Evolutionary conservation across 139 green algal species (phyloP), one percentile per base, ranked within the genome.

Genomic region (Tetraselmis striata): DNA sequence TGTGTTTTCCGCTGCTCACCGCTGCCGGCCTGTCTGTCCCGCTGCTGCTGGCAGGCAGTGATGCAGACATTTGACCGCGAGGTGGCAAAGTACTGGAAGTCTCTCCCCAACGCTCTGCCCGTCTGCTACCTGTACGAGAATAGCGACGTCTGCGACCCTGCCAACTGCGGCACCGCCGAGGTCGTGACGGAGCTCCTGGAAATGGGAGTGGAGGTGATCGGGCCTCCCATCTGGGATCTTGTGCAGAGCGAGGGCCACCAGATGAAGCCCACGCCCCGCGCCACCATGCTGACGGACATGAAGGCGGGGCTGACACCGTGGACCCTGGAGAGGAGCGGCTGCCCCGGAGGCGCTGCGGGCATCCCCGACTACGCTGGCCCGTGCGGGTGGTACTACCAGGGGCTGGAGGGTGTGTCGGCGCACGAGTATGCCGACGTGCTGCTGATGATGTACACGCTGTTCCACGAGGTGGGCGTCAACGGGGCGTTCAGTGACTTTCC

Each of bases 381-480:
- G 22, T 77, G 74, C 25, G 74, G 74, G 23, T 77, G 22, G 23
- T 77, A 77, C 74, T 77, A 77, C 74, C 74, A 28, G 22, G 74
- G 74, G 23, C 74, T 77, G 22, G 74, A 77, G 25, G 74, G 74
- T 18, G 74, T 31, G 23, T 31, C 26, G 2, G 74, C 74, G 22
- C 23, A 28, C 74, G 26, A 77, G 74, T 77, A 77, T 18, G 11
- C 74, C 26, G 74, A 77, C 25, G 2, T 28, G 26, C 74, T 77
- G 74, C 74, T 77, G 74, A n/a, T 77, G 23, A 77, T 77, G 74
- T 77, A 77, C 74, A n/a, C 22, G 26, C 74, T 77, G 23, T 29
- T 28, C 74, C 74, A 77, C 74, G 25, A 2, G 11, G 18, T 67
- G 11, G 18, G 45, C 11, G 45, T 67, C 45, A 18, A 25, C 11